Evolutionary conservation across 2,329 filamentous ascomycete species (phyloP).

Genomic region (Ophiosphaerella korrae): DNA sequence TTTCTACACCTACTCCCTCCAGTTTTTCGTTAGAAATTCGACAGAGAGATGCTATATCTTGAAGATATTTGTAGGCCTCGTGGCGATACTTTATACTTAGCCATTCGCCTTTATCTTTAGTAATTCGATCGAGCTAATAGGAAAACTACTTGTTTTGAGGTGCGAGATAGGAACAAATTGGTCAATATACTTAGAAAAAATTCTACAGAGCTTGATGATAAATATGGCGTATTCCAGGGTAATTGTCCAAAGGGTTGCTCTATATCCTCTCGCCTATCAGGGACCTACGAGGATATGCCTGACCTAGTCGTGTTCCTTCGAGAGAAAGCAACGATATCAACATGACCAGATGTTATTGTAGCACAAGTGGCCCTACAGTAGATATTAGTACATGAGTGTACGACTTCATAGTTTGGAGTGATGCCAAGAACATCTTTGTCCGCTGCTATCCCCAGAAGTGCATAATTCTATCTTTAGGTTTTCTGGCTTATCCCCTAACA

Average conservation of each 20-base stretch:
- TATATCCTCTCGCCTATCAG: not conserved
- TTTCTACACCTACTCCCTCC: not conserved
- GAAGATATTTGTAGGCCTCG: not conserved
- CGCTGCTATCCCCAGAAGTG: not conserved
- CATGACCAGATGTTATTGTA: not conserved
- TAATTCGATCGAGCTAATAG: conserved; percentile 1
- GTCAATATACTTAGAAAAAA: not conserved
- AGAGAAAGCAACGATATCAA: not conserved
- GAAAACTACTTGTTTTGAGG: not conserved
- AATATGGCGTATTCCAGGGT: not conserved
- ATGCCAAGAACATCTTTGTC: not conserved
- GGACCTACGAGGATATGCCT: not conserved
- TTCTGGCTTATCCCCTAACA: not conserved
- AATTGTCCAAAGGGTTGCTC: not conserved
- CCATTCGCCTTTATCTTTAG: not conserved
- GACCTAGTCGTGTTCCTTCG: not conserved
- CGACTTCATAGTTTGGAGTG: not conserved
- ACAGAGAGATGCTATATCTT: not conserved
- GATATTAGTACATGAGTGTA: not conserved
- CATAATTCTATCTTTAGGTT: not conserved
- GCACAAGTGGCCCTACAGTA: not conserved
- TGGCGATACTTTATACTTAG: not conserved
- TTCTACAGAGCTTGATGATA: not conserved
- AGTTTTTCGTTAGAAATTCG: not conserved
- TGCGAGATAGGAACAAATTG: not conserved